Evolutionary conservation across 2,329 filamentous ascomycete genomes (phyloP).

Genomic region (Corinectria fuckeliana): DNA sequence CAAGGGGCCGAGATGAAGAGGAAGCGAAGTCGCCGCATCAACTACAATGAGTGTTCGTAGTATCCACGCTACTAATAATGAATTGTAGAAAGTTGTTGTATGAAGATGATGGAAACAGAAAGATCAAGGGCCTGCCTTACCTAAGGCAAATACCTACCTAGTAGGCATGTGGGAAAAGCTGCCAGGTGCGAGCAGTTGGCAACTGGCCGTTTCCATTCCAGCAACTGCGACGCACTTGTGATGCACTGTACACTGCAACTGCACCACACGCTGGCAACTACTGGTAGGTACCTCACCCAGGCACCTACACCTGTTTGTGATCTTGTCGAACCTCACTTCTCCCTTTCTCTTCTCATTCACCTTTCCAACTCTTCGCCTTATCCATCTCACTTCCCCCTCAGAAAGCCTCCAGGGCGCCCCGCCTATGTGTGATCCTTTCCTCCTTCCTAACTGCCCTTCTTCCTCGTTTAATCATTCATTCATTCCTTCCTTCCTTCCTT

Average conservation of each 20-base stretch:
- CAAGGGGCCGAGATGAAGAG: background rate
- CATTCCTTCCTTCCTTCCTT: background rate
- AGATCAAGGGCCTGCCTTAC: too few species aligned
- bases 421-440: background rate
- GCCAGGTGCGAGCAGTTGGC: background rate
- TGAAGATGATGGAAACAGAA: too few species aligned
- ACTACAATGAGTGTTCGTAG: background rate
- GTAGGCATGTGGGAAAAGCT: background rate
- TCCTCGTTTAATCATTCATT: background rate
- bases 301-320: conserved; percentile 5
- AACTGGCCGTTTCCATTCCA: background rate
- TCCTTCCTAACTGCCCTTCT: background rate
- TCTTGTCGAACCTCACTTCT: background rate
- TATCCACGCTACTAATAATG: background rate
- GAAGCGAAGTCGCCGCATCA: background rate
- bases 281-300: too few species aligned
- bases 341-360: conserved; percentile 1
- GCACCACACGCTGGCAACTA: background rate
- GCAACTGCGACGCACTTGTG: conserved; percentile 10
- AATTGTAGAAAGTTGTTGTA: too few species aligned
- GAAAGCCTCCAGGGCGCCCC: background rate
- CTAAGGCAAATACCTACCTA: background rate
- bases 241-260: background rate
- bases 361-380: background rate
- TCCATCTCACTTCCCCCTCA: conserved; percentile 4